These are phyloP conservation scores for Coriaria nepalensis DNA, from an alignment of 306 rosid species.

Conservation along the genomic window DNA sequence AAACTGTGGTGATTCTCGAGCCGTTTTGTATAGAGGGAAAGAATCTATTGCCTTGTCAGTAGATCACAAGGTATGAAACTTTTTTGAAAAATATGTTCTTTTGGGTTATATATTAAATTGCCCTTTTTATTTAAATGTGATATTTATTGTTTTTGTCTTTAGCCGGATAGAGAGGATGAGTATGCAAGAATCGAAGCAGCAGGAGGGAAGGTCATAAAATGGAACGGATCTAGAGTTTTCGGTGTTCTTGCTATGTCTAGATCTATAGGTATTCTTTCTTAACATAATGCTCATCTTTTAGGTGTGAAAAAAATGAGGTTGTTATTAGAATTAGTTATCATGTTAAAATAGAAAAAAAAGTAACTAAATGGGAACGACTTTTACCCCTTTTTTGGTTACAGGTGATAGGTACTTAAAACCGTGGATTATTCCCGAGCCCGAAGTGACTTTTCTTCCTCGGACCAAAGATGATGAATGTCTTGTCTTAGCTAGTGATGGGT, in stretches of 20 bases:
- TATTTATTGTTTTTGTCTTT: constrained; percentile 12
- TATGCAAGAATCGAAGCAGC: constrained; percentile 81
- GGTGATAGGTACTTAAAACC: constrained; percentile 91
- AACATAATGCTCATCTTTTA: constrained; percentile 5
- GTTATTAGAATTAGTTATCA: too few species aligned
- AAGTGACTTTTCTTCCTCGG: constrained; percentile 58
- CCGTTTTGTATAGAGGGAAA: constrained; percentile 81
- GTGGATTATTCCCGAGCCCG: constrained; percentile 94
- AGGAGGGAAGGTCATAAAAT: constrained; percentile 87
- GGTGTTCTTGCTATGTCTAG: constrained; percentile 95
- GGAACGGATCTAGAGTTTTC: constrained; percentile 86
- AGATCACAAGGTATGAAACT: constrained; percentile 60
- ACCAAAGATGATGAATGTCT: constrained; percentile 71
- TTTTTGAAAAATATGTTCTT: not conserved
- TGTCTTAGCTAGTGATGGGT: constrained; percentile 78
- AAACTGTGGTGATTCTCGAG: constrained; percentile 90
- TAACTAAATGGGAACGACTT: not conserved
- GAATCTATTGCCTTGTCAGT: constrained; percentile 75
- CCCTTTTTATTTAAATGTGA: constrained; percentile 12
- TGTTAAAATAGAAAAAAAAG: not conserved
- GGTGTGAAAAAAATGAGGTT: too few species aligned
- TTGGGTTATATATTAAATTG: not conserved
- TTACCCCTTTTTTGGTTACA: constrained; percentile 22
- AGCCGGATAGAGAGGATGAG: constrained; percentile 89
- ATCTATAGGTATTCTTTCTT: constrained; percentile 57